Percentiles rank a stretch among this genome's conserved stretches.
Conservation (phyloP, 1,284 basidiomycete genomes). For the Ceratobasidium sp. region DNA sequence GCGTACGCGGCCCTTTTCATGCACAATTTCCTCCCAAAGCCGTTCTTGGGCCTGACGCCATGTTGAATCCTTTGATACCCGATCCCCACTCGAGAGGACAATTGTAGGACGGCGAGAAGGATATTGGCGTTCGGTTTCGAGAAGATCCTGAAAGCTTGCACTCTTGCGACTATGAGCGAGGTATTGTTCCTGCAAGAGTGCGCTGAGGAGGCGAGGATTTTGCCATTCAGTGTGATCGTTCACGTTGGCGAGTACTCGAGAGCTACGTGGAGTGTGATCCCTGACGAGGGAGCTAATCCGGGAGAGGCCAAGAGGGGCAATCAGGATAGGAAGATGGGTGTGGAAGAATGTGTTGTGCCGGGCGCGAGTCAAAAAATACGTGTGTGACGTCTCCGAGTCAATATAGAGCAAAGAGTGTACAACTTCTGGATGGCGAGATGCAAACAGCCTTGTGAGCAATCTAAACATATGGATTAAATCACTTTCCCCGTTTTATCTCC, state of each 20-base stretch:
- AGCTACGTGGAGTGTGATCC: constrained; percentile 28
- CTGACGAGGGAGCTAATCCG: constrained; percentile 23
- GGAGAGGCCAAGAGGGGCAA: constrained; percentile 32
- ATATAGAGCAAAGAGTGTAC: constrained; percentile 35
- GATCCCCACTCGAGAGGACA: constrained; percentile 31
- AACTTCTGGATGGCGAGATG: constrained; percentile 31
- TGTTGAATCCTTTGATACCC: constrained; percentile 11
- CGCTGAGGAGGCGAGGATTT: constrained; percentile 29
- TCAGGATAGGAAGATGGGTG: constrained; percentile 35
- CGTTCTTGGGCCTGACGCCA: constrained; percentile 31
- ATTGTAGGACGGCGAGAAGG: constrained; percentile 35
- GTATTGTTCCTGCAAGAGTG: constrained; percentile 34
- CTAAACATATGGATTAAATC: neutral
- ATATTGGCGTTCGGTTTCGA: constrained; percentile 29
- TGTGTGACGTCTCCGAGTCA: constrained; percentile 37
- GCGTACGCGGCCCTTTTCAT: constrained; percentile 35
- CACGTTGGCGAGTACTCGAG: constrained; percentile 23
- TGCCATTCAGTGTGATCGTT: constrained; percentile 27
- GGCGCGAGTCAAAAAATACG: constrained; percentile 30
- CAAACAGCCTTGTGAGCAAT: constrained; percentile 29
- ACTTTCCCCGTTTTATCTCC: neutral
- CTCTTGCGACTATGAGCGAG: constrained; percentile 32
- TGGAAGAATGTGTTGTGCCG: constrained; percentile 28
- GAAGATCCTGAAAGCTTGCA: constrained; percentile 32
- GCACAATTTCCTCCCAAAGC: constrained; percentile 37